Evolutionary conservation across 768 basidiomycete species (phyloP), one percentile per base, ranked within the genome.

Genomic region (Lepiota brunneoincarnata): DNA sequence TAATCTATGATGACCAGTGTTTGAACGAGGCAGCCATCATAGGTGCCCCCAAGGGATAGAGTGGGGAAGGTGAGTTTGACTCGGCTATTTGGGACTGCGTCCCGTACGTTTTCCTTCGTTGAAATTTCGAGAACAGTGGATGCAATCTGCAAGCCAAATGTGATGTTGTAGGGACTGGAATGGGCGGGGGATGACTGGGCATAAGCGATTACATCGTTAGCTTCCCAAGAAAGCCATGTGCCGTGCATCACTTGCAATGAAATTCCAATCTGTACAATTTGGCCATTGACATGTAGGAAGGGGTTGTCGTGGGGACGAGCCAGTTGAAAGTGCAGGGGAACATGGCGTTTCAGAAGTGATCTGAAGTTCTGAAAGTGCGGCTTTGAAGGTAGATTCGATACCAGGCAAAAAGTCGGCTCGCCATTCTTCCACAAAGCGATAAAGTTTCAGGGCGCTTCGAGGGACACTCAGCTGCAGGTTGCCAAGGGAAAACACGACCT

Each of bases 161-260:
- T 67, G 50, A 71, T 7, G 62, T 64, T 42, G 64, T 57, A 39
- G 68, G 72, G 7, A 71, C 67, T 28, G 63, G 58, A 15, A 64
- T 63, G 24, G 63, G 51, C 14, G 66, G 66, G 0, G 74, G 66
- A 21, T 14, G 75, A 77, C 39, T 77, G 73, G 24, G 78, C 37
- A 60, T 83, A 83, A 1, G 67, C 68, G 6, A 81, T 67, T 0
- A 73, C 76, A 47, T 83, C 71, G 51, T 78, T 72, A 18, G 83
- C 69, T 53, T 84, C 80, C 88, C 86, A 91, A 6, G 87, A 84
- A 28, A 93, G 68, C 91, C 91, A 93, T 1, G 90, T 93, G 17
- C 89, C 90, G 56, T 86, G 89, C 87, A 93, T 91, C 37, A 93
- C 84, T 61, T 92, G 91, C 5, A 93, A 76, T 3, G 82, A 80